Evolutionary conservation across 2,329 filamentous ascomycete genomes (phyloP), one percentile per base, ranked within the genome.

Genomic region (Botrytis porri): DNA sequence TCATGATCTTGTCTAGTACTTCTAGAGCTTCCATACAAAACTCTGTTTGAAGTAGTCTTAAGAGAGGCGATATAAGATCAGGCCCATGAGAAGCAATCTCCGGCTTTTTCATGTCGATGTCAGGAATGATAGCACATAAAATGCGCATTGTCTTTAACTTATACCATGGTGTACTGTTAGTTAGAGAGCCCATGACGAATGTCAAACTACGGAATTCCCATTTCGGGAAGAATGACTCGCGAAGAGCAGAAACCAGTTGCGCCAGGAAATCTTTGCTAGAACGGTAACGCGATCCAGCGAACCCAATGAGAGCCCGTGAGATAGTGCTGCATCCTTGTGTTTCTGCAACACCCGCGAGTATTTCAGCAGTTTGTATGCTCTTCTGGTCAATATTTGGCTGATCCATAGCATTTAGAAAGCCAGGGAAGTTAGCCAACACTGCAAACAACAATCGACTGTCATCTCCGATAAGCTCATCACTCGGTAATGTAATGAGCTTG

Each of bases 1-100:
- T 93, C 88, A 98, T 97, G 78, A 98, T 96, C 76, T 95, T 93
- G 81, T 99, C 96, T 73, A 99, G 85, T 1, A 99, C 95, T 76
- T 94, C 90, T 16, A 99, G 85, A 18, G 96, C 96, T 79, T 97
- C 92, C 82, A 96, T 94, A 81, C 95, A 98, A 79, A 95, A 95
- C 74, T 97, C 94, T 1, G 95, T 98, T 80, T 98, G 95, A 57
- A 99, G 84, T 32, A 99, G 86, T 71, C 96, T 90, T 71, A 99
- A 84, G 0, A 99, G 86, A 0, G 96, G 97, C 1, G 96, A 98
- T 72, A 99, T 97, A 65, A 99, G 87, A 82, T 99, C 97, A 1
- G 95, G 95, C 0, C 96, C 95, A 81, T 98, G 94, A 12, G 90
- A 91, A 7, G 94, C 92, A 75, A 99, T 93, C 76, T 97, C 95